These are phyloP conservation scores for Sutorius eximius DNA, from an alignment of 1,284 basidiomycete genomes.

Conservation along the genomic window DNA sequence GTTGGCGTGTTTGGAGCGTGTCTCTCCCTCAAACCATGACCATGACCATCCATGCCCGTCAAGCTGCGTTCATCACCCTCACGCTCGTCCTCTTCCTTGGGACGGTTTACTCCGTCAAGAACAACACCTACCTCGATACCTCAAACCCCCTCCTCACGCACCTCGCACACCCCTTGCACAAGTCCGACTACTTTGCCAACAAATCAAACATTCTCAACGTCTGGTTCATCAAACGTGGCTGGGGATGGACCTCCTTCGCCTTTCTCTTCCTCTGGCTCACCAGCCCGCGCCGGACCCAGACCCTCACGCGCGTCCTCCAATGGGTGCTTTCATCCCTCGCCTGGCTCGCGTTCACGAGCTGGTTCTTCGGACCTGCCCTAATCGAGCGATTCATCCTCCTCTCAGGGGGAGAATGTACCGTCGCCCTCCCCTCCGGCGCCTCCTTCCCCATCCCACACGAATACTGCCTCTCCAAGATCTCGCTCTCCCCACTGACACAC, in stretches of 20 bases:
- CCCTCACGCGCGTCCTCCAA: conserved; percentile 48
- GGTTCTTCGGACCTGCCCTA: conserved; percentile 92
- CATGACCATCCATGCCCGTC: conserved; percentile 22
- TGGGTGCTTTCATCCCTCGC: conserved; percentile 65
- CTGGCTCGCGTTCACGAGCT: conserved; percentile 79
- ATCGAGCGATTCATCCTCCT: conserved; percentile 72
- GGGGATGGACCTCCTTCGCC: conserved; percentile 84
- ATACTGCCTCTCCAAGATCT: conserved; percentile 54
- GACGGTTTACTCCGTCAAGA: conserved; percentile 50
- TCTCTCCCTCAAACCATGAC: conserved; percentile 17
- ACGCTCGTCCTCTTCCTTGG: conserved; percentile 47
- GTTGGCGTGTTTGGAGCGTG: not conserved
- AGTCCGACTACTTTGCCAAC: conserved; percentile 76
- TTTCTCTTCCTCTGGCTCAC: conserved; percentile 64
- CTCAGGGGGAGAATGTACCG: conserved; percentile 82
- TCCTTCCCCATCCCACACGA: conserved; percentile 55
- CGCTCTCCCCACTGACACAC: conserved; percentile 61
- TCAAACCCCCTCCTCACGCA: conserved; percentile 69
- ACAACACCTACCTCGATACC: conserved; percentile 64
- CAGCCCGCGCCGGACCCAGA: conserved; percentile 45
- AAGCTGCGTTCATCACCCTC: conserved; percentile 32
- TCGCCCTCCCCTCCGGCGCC: conserved; percentile 59
- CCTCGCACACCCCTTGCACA: conserved; percentile 64
- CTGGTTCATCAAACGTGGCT: conserved; percentile 87
- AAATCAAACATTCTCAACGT: conserved; percentile 85